Evolutionary conservation across 2,329 filamentous ascomycete genomes (phyloP), one percentile per base, ranked within the genome.

Genomic region (Magnaporthiopsis incrustans): DNA sequence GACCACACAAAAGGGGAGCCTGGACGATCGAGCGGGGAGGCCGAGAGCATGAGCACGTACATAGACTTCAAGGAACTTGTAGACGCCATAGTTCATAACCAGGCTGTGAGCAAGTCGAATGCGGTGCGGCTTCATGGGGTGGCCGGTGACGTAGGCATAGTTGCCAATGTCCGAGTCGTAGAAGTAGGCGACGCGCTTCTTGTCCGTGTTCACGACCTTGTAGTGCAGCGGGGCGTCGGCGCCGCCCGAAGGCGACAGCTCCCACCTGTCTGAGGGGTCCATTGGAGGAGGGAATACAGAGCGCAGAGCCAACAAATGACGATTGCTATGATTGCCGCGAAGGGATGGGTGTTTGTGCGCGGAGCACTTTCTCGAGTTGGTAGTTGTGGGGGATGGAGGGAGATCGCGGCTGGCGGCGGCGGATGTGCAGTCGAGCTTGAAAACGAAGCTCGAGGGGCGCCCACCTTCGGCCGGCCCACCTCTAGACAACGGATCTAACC

Each of bases 51-150:
- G 82, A 75, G 32, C 78, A 73, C 93, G 83, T 72, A 95, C 88
- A 74, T 97, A 97, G 60, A 96, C 89, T 75, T 98, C 94, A 89
- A 99, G 97, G 71, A 93, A 93, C 76, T 95, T 90, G 77, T 98
- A 96, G 66, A 98, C 86, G 66, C 94, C 92, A 79, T 98, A 98
- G 65, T 95, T 92, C 82, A 98, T 90, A 64, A 99, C 92, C 69
- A 99, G 84, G 72, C 96, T 95, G 76, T 99, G 97, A 61, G 95
- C 96, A 69, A 99, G 80, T 26, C 93, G 92, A 71, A 99, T 89
- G 27, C 95, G 89, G 85, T 97, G 97, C 67, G 95, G 95, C 77
- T 99, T 99, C 95, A 99, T 99, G 57, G 95, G 95, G 80, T 99
- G 95, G 26, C 92, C 92, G 67, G 92, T 92, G 65, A 96, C 92